phyloP scores from a whole-genome alignment of 345 rosid genomes.

The Citrus maxima region DNA sequence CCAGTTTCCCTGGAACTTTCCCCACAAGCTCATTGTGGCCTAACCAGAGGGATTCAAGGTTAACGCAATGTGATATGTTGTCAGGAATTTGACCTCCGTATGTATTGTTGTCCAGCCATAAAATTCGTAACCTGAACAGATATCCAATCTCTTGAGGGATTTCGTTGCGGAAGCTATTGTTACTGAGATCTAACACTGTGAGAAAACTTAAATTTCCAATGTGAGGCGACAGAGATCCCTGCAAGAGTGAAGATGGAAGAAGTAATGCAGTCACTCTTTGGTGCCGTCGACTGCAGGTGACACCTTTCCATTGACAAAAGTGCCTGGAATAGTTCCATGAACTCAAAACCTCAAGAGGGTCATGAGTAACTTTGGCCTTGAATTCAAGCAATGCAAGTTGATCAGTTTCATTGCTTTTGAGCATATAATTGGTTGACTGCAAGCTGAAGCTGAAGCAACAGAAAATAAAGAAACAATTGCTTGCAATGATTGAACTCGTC shows the following conservation, averaged over 20 bases:
- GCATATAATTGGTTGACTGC: not conserved
- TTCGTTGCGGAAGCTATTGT: not conserved
- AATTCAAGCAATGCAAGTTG: slow-evolving; percentile 2
- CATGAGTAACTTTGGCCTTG: not conserved
- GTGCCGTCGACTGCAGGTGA: not conserved
- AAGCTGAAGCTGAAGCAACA: not conserved
- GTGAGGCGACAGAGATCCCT: not conserved
- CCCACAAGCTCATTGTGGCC: slow-evolving; percentile 7
- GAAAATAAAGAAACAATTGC: not conserved
- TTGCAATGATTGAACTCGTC: not conserved
- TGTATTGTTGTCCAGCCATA: not conserved
- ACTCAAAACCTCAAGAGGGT: not conserved
- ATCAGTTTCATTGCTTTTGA: slow-evolving; percentile 1
- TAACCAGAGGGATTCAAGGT: not conserved
- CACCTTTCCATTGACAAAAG: not conserved
- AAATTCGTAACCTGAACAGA: not conserved
- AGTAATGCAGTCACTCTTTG: not conserved
- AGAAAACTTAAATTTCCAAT: slow-evolving; percentile 1
- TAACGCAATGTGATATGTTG: slow-evolving; percentile 5
- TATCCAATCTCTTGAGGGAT: slow-evolving; percentile 15
- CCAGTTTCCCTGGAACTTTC: slow-evolving; percentile 12
- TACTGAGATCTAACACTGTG: slow-evolving; percentile 7
- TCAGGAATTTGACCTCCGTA: slow-evolving; percentile 15
- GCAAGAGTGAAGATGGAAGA: not conserved
- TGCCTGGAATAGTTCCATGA: not conserved